Percentiles rank a stretch among this genome's conserved stretches.
phyloP scores from a whole-genome alignment of 2,329 filamentous ascomycete genomes.

The Penicillium hordei region DNA sequence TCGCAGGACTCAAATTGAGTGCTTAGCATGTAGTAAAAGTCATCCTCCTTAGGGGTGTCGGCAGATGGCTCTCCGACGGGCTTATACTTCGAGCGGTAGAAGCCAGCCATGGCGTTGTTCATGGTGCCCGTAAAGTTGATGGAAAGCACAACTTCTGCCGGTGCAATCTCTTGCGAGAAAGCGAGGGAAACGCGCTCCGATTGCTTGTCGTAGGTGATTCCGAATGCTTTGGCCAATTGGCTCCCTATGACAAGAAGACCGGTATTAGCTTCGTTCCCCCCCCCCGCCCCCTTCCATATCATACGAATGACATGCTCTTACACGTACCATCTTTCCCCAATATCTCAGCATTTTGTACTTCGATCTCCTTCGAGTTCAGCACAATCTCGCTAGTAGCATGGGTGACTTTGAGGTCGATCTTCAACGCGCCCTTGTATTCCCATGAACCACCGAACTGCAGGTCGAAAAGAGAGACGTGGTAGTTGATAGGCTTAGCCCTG shows the following conservation, averaged over 20 bases:
- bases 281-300: neutral
- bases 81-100: constrained; percentile 94
- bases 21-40: constrained; percentile 74
- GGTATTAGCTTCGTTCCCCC: neutral
- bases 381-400: constrained; percentile 73
- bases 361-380: constrained; percentile 82
- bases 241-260: constrained; percentile 22
- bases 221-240: constrained; percentile 53
- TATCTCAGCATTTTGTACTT: constrained; percentile 62
- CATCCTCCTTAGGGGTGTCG: constrained; percentile 72
- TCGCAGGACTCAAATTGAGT: constrained; percentile 98
- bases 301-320: neutral
- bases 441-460: constrained; percentile 71
- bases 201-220: constrained; percentile 77
- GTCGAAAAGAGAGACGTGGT: constrained; percentile 76
- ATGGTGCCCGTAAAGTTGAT: constrained; percentile 78
- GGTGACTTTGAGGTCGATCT: constrained; percentile 72
- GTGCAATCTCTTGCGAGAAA: constrained; percentile 70
- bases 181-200: constrained; percentile 78
- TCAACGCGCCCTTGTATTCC: constrained; percentile 82
- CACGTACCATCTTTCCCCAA: constrained; percentile 36
- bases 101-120: constrained; percentile 89
- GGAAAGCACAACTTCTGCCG: constrained; percentile 65
- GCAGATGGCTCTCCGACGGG: constrained; percentile 68
- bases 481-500: constrained; percentile 80